phyloP scores from a whole-genome alignment of 1,284 basidiomycete species.

The Heliocybe sulcata region DNA sequence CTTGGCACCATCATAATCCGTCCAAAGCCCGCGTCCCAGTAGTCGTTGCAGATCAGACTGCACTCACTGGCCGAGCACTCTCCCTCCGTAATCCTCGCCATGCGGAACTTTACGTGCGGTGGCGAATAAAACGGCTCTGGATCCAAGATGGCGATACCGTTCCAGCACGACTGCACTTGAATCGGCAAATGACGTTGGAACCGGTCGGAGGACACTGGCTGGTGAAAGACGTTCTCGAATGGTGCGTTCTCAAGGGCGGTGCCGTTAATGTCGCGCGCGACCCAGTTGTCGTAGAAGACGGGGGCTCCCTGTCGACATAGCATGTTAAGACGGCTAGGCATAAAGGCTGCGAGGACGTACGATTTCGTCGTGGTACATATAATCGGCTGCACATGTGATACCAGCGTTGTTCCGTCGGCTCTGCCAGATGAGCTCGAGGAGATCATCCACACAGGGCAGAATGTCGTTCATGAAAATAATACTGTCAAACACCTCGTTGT shows the following conservation, averaged over 20 bases:
- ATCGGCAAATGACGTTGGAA: conserved; percentile 89
- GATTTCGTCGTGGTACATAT: conserved; percentile 96
- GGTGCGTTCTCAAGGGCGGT: conserved; percentile 95
- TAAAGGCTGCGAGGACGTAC: conserved; percentile 29
- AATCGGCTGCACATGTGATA: conserved; percentile 93
- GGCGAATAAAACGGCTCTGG: conserved; percentile 88
- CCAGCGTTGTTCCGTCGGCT: conserved; percentile 87
- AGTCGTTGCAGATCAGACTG: conserved; percentile 92
- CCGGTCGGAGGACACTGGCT: conserved; percentile 63
- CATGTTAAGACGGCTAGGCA: neutral
- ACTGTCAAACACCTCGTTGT: conserved; percentile 89
- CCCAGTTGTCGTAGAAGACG: conserved; percentile 98
- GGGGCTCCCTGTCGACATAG: conserved; percentile 49
- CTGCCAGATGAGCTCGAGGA: conserved; percentile 95
- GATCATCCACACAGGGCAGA: conserved; percentile 89
- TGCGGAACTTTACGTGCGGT: conserved; percentile 86
- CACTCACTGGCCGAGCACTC: conserved; percentile 95
- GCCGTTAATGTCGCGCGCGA: conserved; percentile 94
- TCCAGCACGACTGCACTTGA: conserved; percentile 96
- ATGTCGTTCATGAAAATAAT: conserved; percentile 99
- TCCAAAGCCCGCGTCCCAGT: conserved; percentile 89
- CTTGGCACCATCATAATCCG: conserved; percentile 94
- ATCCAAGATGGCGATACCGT: conserved; percentile 89
- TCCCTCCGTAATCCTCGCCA: conserved; percentile 77
- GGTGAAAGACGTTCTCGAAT: conserved; percentile 89